A percentile compares a stretch with the other conserved stretches of the same genome.
phyloP scores from a whole-genome alignment of 1,284 basidiomycete species.

The Irpex sp. region DNA sequence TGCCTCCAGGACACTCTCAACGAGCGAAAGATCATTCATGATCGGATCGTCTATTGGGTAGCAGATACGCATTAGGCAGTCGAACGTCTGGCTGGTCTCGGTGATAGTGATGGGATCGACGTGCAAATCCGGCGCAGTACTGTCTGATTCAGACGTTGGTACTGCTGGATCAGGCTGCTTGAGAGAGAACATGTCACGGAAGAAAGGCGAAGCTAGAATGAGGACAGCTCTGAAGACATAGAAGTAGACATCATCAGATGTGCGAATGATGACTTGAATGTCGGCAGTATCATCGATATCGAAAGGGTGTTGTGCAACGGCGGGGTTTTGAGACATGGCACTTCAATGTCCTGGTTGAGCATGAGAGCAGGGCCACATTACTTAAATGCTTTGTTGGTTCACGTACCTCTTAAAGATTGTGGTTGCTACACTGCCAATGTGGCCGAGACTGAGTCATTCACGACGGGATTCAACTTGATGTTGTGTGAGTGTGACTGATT shows the following conservation, averaged over 20 bases:
- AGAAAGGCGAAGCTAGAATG: constrained; percentile 13
- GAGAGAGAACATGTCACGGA: constrained; percentile 15
- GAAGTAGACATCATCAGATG: constrained; percentile 10
- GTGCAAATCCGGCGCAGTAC: too few relatives aligned
- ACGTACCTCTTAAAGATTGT: too few relatives aligned
- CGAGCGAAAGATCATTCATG: background rate
- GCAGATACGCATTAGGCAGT: constrained; percentile 8
- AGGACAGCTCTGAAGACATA: constrained; percentile 11
- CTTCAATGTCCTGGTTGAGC: too few relatives aligned
- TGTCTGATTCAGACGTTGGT: too few relatives aligned
- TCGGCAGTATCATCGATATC: background rate
- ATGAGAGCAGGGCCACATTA: too few relatives aligned
- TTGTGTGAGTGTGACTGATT: too few relatives aligned
- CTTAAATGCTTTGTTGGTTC: too few relatives aligned
- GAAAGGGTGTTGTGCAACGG: background rate
- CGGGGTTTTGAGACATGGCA: background rate
- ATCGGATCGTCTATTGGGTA: constrained; percentile 6
- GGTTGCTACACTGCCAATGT: too few relatives aligned
- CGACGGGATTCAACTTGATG: too few relatives aligned
- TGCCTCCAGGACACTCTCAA: constrained; percentile 3
- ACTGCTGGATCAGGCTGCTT: background rate
- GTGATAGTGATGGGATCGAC: background rate
- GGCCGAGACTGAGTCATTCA: too few relatives aligned
- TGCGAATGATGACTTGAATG: background rate
- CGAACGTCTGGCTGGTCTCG: constrained; percentile 7